phyloP scores from a whole-genome alignment of 345 rosid genomes.

The Boechera retrofracta region DNA sequence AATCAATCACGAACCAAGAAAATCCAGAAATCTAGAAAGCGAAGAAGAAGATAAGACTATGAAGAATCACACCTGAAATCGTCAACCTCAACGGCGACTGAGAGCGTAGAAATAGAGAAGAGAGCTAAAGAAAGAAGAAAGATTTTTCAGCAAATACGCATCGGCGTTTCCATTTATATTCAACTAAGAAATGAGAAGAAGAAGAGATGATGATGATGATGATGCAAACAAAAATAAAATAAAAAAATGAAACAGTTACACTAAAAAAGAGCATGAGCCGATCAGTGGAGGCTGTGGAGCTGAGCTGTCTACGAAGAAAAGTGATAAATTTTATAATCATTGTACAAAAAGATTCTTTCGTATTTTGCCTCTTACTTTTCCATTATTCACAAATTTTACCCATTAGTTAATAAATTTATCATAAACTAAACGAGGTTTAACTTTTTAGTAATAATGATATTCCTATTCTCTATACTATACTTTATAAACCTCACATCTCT shows the following conservation, averaged over 20 bases:
- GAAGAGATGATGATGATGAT: background rate
- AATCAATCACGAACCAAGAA: constrained; percentile 3
- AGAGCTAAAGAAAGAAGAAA: constrained; percentile 2
- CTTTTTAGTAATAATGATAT: too few species aligned
- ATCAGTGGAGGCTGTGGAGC: constrained; percentile 1
- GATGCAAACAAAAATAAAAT: background rate
- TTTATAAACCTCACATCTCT: background rate
- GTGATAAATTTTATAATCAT: background rate
- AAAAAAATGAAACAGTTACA: background rate
- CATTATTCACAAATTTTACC: constrained; percentile 4
- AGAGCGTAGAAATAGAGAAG: background rate
- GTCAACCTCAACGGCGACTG: constrained; percentile 10
- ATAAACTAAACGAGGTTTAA: background rate
- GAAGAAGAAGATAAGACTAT: background rate
- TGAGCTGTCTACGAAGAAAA: constrained; percentile 33
- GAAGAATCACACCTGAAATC: constrained; percentile 35
- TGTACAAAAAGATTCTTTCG: constrained; percentile 2
- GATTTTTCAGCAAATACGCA: constrained; percentile 8
- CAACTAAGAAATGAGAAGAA: background rate
- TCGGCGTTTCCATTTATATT: constrained; percentile 32
- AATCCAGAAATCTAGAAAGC: background rate
- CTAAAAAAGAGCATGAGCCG: background rate
- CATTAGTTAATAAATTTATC: background rate
- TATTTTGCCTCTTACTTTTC: constrained; percentile 25
- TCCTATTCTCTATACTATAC: background rate